Evolutionary conservation across 805 yeast species (phyloP).

Genomic region (Spathaspora gorwiae): DNA sequence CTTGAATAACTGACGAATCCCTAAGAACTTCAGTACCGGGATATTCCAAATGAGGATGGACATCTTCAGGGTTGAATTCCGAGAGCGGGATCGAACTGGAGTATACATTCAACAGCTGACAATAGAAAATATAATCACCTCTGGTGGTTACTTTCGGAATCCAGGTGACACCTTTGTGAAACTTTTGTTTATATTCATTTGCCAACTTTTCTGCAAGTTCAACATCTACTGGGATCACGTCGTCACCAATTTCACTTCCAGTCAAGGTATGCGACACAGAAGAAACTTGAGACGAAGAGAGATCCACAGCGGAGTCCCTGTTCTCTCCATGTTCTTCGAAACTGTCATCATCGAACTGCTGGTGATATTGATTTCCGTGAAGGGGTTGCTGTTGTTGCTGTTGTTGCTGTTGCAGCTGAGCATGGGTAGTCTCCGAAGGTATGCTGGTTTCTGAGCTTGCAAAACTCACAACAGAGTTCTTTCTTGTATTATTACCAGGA

Average conservation of each 20-base stretch:
- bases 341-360: neutral
- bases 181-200: constrained; percentile 16
- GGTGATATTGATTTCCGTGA: neutral
- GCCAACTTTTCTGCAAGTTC: constrained; percentile 27
- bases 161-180: constrained; percentile 42
- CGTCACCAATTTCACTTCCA: constrained; percentile 5
- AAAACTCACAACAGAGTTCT: constrained; percentile 48
- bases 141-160: constrained; percentile 53
- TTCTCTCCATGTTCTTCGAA: neutral
- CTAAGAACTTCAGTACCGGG: constrained; percentile 22
- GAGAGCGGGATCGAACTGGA: constrained; percentile 56
- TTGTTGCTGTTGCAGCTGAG: constrained; percentile 5
- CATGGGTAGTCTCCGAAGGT: constrained; percentile 17
- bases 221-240: constrained; percentile 9
- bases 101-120: constrained; percentile 55
- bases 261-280: constrained; percentile 13
- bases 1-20: constrained; percentile 14
- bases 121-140: constrained; percentile 55
- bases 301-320: neutral
- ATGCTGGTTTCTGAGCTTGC: constrained; percentile 39
- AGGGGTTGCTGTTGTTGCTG: neutral
- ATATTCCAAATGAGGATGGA: constrained; percentile 18
- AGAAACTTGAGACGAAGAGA: neutral
- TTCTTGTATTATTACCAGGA: constrained; percentile 35
- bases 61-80: constrained; percentile 15